These are phyloP conservation scores for Globisporangium cederbergense DNA, from an alignment of 352 stramenopile genomes.

Conservation along the genomic window DNA sequence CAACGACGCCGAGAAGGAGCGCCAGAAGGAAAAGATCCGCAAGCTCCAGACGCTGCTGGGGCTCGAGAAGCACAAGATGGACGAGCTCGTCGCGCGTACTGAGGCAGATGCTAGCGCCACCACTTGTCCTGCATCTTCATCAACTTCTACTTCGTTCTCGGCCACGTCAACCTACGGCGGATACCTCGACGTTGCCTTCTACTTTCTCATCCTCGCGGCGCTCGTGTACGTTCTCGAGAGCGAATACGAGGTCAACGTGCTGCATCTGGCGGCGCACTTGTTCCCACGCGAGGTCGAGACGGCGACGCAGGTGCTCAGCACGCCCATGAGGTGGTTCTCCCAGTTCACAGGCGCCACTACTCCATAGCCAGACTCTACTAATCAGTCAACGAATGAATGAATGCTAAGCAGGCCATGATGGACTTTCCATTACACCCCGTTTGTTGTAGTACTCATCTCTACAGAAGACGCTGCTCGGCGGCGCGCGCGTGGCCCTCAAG, in stretches of 20 bases:
- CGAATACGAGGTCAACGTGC: slow-evolving; percentile 59
- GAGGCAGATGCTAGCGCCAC: slow-evolving; percentile 29
- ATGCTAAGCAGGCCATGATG: background rate
- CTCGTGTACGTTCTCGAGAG: slow-evolving; percentile 42
- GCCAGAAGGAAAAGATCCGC: slow-evolving; percentile 37
- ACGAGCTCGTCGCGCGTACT: slow-evolving; percentile 33
- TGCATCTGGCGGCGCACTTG: slow-evolving; percentile 29
- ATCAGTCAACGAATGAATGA: background rate
- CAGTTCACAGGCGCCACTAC: background rate
- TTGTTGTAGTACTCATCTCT: slow-evolving; percentile 10
- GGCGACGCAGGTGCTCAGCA: slow-evolving; percentile 26
- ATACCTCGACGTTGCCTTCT: slow-evolving; percentile 46
- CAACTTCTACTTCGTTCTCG: slow-evolving; percentile 6
- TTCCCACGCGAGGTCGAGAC: slow-evolving; percentile 53
- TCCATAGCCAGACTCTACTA: background rate
- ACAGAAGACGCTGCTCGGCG: slow-evolving; percentile 76
- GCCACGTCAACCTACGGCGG: slow-evolving; percentile 26
- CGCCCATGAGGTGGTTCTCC: slow-evolving; percentile 12
- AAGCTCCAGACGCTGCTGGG: slow-evolving; percentile 59
- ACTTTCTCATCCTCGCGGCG: slow-evolving; percentile 29
- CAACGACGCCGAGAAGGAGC: slow-evolving; percentile 30
- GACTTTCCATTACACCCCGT: background rate
- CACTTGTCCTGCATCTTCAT: background rate
- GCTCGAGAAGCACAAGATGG: slow-evolving; percentile 40
- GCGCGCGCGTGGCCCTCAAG: slow-evolving; percentile 80